phyloP scores from a whole-genome alignment of 805 yeast species.

The Candida rishiriensis region DNA sequence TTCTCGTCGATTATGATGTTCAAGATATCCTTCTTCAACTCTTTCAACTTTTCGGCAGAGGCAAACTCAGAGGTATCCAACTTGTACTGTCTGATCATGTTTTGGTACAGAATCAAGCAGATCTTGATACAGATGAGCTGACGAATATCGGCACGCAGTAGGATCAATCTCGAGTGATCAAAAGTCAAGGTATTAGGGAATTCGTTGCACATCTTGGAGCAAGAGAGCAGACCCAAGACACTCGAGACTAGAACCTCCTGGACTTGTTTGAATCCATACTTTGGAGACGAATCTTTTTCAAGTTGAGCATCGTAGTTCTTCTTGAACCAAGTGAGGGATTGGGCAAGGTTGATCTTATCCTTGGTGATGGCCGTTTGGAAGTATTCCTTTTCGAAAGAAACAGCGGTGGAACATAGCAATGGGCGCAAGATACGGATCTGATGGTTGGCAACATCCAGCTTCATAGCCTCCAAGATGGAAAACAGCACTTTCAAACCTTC shows the following conservation, averaged over 20 bases:
- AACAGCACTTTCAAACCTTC: conserved; percentile 76
- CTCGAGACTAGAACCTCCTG: conserved; percentile 41
- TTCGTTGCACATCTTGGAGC: conserved; percentile 75
- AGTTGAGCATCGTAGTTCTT: conserved; percentile 25
- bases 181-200: conserved; percentile 82
- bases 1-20: conserved; percentile 81
- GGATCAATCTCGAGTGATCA: conserved; percentile 74
- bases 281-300: background rate
- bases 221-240: conserved; percentile 62
- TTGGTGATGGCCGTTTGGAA: conserved; percentile 50
- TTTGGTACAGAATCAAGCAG: conserved; percentile 69
- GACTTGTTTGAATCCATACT: conserved; percentile 4
- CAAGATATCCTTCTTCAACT: conserved; percentile 64
- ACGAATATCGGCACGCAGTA: conserved; percentile 79
- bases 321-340: conserved; percentile 65
- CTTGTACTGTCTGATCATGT: conserved; percentile 42
- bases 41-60: conserved; percentile 36
- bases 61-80: conserved; percentile 30
- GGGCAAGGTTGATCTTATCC: conserved; percentile 54
- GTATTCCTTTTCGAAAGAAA: conserved; percentile 84
- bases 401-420: conserved; percentile 77
- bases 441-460: conserved; percentile 91
- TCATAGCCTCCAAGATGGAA: conserved; percentile 88
- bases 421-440: conserved; percentile 86
- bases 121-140: conserved; percentile 78